Conservation (phyloP, 2,329 filamentous ascomycete genomes). For the Cryphonectria carpinicola region DNA sequence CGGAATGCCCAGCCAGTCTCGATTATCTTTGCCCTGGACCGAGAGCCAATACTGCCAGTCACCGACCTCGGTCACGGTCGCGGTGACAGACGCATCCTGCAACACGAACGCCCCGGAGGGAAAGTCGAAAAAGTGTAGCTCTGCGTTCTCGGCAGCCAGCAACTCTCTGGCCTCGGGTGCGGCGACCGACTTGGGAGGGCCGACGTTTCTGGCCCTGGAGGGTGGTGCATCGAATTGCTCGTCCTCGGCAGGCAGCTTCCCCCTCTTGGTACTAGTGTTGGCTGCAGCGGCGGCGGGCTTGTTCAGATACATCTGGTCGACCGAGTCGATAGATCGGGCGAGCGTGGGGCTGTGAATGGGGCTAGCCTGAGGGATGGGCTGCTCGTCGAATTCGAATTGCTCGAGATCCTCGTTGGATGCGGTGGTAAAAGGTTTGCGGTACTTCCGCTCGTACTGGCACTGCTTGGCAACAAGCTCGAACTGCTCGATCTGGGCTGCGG, state of each 20-base stretch:
- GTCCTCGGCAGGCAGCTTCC: constrained; percentile 32
- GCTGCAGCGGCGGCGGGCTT: constrained; percentile 41
- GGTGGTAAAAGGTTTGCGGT: constrained; percentile 75
- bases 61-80: constrained; percentile 82
- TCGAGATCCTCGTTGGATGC: constrained; percentile 81
- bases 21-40: constrained; percentile 68
- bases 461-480: constrained; percentile 85
- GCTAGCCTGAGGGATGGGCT: constrained; percentile 67
- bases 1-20: constrained; percentile 84
- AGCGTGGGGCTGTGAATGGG: constrained; percentile 63
- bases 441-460: constrained; percentile 98
- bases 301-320: constrained; percentile 60
- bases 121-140: constrained; percentile 94
- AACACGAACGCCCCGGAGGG: constrained; percentile 81
- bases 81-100: constrained; percentile 75
- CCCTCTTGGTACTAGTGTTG: constrained; percentile 53
- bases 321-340: constrained; percentile 58
- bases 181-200: constrained; percentile 60
- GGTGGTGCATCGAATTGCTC: constrained; percentile 37
- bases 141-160: constrained; percentile 74
- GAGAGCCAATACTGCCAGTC: constrained; percentile 97
- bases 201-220: constrained; percentile 39
- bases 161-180: constrained; percentile 74
- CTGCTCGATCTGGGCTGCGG: constrained; percentile 71
- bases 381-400: constrained; percentile 78